A percentile compares a stretch with the other conserved stretches of the same genome.
phyloP scores from a whole-genome alignment of 202 grass and related monocot genomes.

The Bolboschoenoplectus hybrid region DNA sequence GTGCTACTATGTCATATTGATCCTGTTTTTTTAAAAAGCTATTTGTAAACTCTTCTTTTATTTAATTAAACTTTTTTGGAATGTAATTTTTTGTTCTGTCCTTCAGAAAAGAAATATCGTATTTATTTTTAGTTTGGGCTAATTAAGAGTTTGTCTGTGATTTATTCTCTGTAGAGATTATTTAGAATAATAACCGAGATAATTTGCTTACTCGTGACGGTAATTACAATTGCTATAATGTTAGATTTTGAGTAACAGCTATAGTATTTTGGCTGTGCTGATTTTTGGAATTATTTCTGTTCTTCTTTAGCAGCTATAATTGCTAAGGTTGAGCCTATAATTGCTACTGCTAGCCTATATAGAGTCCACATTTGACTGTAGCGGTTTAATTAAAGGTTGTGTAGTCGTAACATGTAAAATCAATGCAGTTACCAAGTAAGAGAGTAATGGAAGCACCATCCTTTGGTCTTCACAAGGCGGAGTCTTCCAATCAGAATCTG shows the following conservation, averaged over 20 bases:
- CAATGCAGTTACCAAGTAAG: slow-evolving; percentile 67
- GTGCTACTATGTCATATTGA: neutral
- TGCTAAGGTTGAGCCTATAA: neutral
- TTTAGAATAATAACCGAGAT: neutral
- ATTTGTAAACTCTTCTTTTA: neutral
- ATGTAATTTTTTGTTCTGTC: neutral
- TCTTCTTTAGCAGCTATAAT: neutral
- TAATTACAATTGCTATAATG: neutral
- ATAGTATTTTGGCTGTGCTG: neutral
- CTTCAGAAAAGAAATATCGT: neutral
- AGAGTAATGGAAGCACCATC: slow-evolving; percentile 72
- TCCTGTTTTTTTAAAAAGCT: neutral
- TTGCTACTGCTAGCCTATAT: neutral
- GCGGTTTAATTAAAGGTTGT: neutral
- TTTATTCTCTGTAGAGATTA: neutral
- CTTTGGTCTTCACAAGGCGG: slow-evolving; percentile 74
- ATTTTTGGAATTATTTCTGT: neutral
- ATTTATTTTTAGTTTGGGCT: neutral
- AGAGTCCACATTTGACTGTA: neutral
- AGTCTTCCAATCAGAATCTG: slow-evolving; percentile 76
- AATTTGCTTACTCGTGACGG: neutral
- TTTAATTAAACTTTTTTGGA: neutral
- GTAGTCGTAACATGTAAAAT: slow-evolving; percentile 37
- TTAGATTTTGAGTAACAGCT: neutral
- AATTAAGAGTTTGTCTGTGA: neutral